These are phyloP conservation scores for Aspergillus candidus DNA, from an alignment of 2,329 filamentous ascomycete genomes.

Conservation along the genomic window DNA sequence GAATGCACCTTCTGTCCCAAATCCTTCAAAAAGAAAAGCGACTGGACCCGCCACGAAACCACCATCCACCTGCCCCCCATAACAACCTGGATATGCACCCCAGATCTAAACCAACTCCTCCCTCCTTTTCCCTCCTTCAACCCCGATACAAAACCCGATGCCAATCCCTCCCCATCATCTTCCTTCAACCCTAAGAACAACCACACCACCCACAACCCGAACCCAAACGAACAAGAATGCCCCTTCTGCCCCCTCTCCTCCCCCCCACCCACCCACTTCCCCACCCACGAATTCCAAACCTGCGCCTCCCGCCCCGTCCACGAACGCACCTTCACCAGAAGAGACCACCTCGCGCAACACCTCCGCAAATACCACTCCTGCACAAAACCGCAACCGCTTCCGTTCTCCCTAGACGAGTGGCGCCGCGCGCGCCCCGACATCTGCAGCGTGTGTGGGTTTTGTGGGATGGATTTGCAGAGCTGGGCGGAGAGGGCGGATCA, in stretches of 20 bases:
- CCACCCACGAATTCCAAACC: slow-evolving; percentile 48
- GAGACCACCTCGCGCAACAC: slow-evolving; percentile 54
- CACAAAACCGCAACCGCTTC: slow-evolving; percentile 42
- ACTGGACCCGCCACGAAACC: slow-evolving; percentile 48
- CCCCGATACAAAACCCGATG: no score
- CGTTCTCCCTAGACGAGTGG: slow-evolving; percentile 48
- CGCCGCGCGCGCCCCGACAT: slow-evolving; percentile 48
- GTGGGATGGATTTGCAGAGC: slow-evolving; percentile 40
- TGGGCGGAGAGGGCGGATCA: slow-evolving; percentile 51
- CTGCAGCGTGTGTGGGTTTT: slow-evolving; percentile 51
- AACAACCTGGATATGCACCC: slow-evolving; percentile 36
- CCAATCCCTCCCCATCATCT: not conserved
- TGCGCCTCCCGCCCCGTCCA: slow-evolving; percentile 47
- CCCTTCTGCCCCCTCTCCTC: slow-evolving; percentile 45
- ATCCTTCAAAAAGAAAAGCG: slow-evolving; percentile 45
- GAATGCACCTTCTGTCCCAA: slow-evolving; percentile 48
- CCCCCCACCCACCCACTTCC: slow-evolving; percentile 42
- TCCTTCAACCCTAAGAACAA: not conserved
- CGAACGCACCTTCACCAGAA: slow-evolving; percentile 51
- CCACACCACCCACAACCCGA: not conserved
- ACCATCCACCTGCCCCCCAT: slow-evolving; percentile 45
- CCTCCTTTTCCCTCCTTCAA: not conserved
- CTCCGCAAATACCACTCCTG: slow-evolving; percentile 50
- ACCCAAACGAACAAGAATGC: slow-evolving; percentile 25
- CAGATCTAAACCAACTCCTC: slow-evolving; percentile 14